Conservation (phyloP, 805 yeast species). For the Alloascoidea hylecoeti region DNA sequence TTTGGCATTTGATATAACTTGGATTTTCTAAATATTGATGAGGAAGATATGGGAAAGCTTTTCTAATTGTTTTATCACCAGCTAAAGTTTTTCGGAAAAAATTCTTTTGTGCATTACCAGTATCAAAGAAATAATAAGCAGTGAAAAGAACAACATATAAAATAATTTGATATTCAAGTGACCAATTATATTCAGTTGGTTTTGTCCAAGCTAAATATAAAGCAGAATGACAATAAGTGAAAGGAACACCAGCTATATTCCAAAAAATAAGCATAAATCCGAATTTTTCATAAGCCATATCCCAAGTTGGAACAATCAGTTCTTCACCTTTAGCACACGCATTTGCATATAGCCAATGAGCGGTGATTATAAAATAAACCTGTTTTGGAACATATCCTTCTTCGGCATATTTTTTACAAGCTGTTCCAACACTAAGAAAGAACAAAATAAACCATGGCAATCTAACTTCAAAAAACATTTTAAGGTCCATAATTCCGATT, state of each 20-base stretch:
- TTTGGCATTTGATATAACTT: constrained; percentile 66
- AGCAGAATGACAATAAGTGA: constrained; percentile 92
- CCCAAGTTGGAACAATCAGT: constrained; percentile 96
- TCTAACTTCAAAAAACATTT: constrained; percentile 96
- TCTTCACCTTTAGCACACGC: constrained; percentile 98
- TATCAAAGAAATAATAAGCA: constrained; percentile 89
- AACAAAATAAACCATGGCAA: constrained; percentile 91
- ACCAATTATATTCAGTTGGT: constrained; percentile 72
- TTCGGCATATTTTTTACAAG: constrained; percentile 63
- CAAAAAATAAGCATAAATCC: constrained; percentile 98
- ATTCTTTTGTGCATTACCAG: constrained; percentile 91
- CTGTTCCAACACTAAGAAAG: constrained; percentile 62
- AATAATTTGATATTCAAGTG: constrained; percentile 39
- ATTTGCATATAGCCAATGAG: constrained; percentile 91
- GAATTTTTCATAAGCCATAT: constrained; percentile 97
- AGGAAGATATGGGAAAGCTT: constrained; percentile 89
- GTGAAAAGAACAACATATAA: constrained; percentile 41
- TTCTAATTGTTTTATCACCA: constrained; percentile 67
- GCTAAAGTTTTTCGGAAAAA: constrained; percentile 63
- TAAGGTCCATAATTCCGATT: constrained; percentile 81
- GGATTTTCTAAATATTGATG: constrained; percentile 75
- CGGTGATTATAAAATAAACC: constrained; percentile 56
- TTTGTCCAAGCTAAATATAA: constrained; percentile 71
- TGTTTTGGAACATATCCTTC: constrained; percentile 76
- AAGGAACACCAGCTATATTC: constrained; percentile 99